phyloP scores from a whole-genome alignment of 2,329 filamentous ascomycete genomes.

The Periconia macrospinosa region DNA sequence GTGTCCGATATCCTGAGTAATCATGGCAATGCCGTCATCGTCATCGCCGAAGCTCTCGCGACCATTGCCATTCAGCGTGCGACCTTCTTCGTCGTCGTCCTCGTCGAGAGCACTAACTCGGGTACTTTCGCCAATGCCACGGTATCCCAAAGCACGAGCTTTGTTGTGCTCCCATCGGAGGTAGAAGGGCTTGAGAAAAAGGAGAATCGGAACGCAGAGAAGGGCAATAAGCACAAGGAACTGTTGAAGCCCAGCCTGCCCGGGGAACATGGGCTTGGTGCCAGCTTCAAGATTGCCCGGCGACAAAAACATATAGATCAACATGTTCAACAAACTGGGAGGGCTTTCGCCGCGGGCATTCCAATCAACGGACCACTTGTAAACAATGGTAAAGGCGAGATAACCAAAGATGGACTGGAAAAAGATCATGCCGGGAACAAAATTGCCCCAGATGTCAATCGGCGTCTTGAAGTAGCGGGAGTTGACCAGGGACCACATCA shows the following conservation, averaged over 20 bases:
- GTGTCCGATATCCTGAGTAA: conserved; percentile 74
- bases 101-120: conserved; percentile 88
- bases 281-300: conserved; percentile 74
- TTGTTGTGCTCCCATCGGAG: conserved; percentile 92
- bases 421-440: conserved; percentile 97
- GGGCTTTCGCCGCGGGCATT: conserved; percentile 65
- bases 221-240: conserved; percentile 80
- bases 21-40: conserved; percentile 82
- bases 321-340: conserved; percentile 93
- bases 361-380: conserved; percentile 98
- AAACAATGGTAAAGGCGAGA: conserved; percentile 88
- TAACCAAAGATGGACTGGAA: conserved; percentile 99
- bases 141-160: conserved; percentile 84
- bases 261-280: conserved; percentile 66
- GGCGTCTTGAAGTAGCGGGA: conserved; percentile 91
- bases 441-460: conserved; percentile 97
- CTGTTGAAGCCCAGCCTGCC: conserved; percentile 76
- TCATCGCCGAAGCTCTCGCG: conserved; percentile 73
- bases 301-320: conserved; percentile 98
- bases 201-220: conserved; percentile 81
- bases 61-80: conserved; percentile 57
- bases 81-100: conserved; percentile 69
- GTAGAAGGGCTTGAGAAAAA: conserved; percentile 95
- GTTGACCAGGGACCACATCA: conserved; percentile 91
- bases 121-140: conserved; percentile 86